A percentile compares a stretch with the other conserved stretches of the same genome.
phyloP scores from a whole-genome alignment of 768 basidiomycete genomes.

The Agaricus blazei region DNA sequence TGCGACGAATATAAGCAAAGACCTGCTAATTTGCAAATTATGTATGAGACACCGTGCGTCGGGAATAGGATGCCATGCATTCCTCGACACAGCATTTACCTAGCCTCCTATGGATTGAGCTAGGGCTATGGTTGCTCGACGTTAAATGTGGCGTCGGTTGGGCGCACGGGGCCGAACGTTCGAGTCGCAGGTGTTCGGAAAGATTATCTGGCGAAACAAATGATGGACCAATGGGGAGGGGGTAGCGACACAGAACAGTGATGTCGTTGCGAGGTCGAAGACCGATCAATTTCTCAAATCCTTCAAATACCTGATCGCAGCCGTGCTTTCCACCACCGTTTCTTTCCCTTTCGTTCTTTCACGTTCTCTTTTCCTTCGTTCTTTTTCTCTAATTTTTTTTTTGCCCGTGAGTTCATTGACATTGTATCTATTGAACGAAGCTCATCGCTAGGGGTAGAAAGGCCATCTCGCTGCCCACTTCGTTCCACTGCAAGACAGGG shows the following conservation, averaged over 20 bases:
- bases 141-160: slow-evolving; percentile 83
- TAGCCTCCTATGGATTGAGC: too few species aligned
- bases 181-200: slow-evolving; percentile 12
- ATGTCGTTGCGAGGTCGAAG: slow-evolving; percentile 8
- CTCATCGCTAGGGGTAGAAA: slow-evolving; percentile 21
- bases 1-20: too few species aligned
- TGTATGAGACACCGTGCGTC: too few species aligned
- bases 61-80: too few species aligned
- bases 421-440: slow-evolving; percentile 16
- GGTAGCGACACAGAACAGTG: slow-evolving; percentile 24
- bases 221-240: slow-evolving; percentile 14
- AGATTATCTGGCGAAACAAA: slow-evolving; percentile 14
- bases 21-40: too few species aligned
- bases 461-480: slow-evolving; percentile 34
- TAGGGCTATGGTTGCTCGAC: slow-evolving; percentile 47
- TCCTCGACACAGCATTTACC: too few species aligned
- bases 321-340: slow-evolving; percentile 17
- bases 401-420: slow-evolving; percentile 35
- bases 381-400: slow-evolving; percentile 34
- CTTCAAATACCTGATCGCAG: slow-evolving; percentile 30
- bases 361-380: slow-evolving; percentile 22
- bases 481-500: slow-evolving; percentile 59
- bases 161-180: slow-evolving; percentile 1
- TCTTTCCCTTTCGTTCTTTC: slow-evolving; percentile 32
- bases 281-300: slow-evolving; percentile 17